Evolutionary conservation across 1,139 yeast species (phyloP).

Genomic region (Saccharomycopsis phalli): DNA sequence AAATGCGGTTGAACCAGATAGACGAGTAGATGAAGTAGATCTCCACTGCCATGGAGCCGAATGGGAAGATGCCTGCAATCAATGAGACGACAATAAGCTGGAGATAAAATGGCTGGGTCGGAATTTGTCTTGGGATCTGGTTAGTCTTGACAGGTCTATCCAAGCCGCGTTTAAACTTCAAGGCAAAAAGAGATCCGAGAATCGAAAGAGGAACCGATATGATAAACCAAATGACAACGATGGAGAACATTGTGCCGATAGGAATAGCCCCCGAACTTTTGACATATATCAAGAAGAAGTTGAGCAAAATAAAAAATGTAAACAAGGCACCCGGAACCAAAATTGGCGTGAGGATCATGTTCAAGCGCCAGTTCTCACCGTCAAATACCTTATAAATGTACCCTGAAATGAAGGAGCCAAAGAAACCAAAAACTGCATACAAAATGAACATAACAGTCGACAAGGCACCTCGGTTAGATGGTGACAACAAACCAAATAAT

Average conservation of each 20-base stretch:
- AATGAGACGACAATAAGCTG: slow-evolving; percentile 58
- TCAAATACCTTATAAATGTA: slow-evolving; percentile 81
- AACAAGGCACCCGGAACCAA: slow-evolving; percentile 78
- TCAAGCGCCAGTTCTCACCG: slow-evolving; percentile 86
- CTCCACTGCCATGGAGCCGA: slow-evolving; percentile 91
- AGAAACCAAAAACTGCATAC: slow-evolving; percentile 68
- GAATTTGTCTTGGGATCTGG: slow-evolving; percentile 94
- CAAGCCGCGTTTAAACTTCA: slow-evolving; percentile 31
- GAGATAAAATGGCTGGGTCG: slow-evolving; percentile 81
- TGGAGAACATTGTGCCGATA: slow-evolving; percentile 76
- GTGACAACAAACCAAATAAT: slow-evolving; percentile 80
- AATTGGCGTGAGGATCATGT: slow-evolving; percentile 73
- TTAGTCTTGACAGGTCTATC: slow-evolving; percentile 70
- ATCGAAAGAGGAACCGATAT: slow-evolving; percentile 80
- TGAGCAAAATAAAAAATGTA: slow-evolving; percentile 53
- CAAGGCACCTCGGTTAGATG: slow-evolving; percentile 89
- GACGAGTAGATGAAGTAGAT: slow-evolving; percentile 83
- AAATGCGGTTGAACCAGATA: slow-evolving; percentile 88
- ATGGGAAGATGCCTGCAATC: slow-evolving; percentile 87
- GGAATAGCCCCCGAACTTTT: slow-evolving; percentile 95
- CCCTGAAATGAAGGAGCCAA: slow-evolving; percentile 84
- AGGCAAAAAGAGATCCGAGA: slow-evolving; percentile 69
- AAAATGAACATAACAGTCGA: slow-evolving; percentile 83
- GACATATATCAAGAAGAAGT: slow-evolving; percentile 71
- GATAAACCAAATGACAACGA: slow-evolving; percentile 75